Evolutionary conservation across 2,329 filamentous ascomycete species (phyloP).

Genomic region (Pleoardoris graminearum): DNA sequence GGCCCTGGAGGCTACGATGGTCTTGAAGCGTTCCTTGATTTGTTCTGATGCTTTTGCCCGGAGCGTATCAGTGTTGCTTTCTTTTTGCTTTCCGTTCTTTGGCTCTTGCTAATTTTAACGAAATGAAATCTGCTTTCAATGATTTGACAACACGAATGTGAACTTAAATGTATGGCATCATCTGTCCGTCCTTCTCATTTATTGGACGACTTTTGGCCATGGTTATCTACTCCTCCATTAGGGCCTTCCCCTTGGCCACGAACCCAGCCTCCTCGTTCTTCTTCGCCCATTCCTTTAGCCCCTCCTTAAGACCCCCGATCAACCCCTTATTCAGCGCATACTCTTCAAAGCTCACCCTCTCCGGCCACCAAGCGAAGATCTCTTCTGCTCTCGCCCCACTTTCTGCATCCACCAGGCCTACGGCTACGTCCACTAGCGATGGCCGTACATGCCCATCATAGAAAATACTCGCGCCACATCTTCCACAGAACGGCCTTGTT

Average conservation of each 20-base stretch:
- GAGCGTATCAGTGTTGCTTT: no score
- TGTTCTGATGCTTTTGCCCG: no score
- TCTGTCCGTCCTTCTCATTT: no score
- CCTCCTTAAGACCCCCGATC: conserved; percentile 40
- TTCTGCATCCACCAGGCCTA: conserved; percentile 50
- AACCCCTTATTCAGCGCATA: conserved; percentile 45
- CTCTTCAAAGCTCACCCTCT: conserved; percentile 41
- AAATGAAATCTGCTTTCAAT: no score
- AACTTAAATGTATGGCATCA: no score
- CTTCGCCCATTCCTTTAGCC: conserved; percentile 28
- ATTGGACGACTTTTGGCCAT: no score
- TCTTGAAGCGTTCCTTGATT: not conserved
- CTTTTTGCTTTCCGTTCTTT: no score
- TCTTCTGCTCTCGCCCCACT: conserved; percentile 53
- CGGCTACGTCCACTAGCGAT: conserved; percentile 50
- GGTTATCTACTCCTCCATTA: not conserved
- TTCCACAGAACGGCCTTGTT: conserved; percentile 54
- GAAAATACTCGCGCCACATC: conserved; percentile 54
- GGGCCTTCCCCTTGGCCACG: conserved; percentile 7
- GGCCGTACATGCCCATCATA: conserved; percentile 49
- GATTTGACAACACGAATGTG: no score
- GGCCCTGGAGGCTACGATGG: not conserved
- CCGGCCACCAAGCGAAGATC: conserved; percentile 47
- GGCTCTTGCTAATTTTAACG: no score
- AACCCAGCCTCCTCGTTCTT: conserved; percentile 11